These are phyloP conservation scores for Fusarium chaquense DNA, from an alignment of 2,329 filamentous ascomycete species.

Conservation along the genomic window DNA sequence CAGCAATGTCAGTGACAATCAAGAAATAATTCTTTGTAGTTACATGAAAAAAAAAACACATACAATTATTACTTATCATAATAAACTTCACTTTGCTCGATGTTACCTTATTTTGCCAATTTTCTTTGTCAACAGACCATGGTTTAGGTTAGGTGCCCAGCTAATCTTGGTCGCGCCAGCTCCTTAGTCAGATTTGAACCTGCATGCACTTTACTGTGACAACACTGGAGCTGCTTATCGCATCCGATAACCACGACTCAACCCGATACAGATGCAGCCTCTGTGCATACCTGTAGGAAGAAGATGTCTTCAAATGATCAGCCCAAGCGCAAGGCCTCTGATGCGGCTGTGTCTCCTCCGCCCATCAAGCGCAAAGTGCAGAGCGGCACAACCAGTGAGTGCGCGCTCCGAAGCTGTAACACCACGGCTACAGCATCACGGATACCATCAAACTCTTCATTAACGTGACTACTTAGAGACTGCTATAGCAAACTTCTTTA, in stretches of 20 bases:
- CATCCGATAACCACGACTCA: not conserved
- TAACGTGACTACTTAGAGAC: constrained; percentile 61
- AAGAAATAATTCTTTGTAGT: not conserved
- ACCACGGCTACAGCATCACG: not conserved
- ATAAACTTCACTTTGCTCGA: not conserved
- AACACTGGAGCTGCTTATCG: constrained; percentile 8
- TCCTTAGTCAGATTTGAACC: constrained; percentile 11
- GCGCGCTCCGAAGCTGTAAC: not conserved
- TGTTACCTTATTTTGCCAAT: not conserved
- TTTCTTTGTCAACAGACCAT: not conserved
- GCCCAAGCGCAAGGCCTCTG: constrained; percentile 54
- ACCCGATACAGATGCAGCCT: constrained; percentile 40
- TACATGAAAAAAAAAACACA: not conserved
- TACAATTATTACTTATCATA: not conserved
- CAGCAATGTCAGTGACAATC: not conserved
- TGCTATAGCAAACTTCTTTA: constrained; percentile 88
- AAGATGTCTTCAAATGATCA: constrained; percentile 47
- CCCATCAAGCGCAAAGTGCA: constrained; percentile 65
- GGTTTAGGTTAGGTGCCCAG: constrained; percentile 6
- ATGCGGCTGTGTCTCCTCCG: constrained; percentile 65
- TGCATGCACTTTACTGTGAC: constrained; percentile 18
- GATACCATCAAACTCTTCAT: not conserved
- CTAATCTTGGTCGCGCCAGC: not conserved
- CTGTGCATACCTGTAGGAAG: constrained; percentile 2
- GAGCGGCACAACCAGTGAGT: constrained; percentile 64